Evolutionary conservation across 176 grass and related monocot species (phyloP), one percentile per base, ranked within the genome.

Genomic region (Lolium rigidum): DNA sequence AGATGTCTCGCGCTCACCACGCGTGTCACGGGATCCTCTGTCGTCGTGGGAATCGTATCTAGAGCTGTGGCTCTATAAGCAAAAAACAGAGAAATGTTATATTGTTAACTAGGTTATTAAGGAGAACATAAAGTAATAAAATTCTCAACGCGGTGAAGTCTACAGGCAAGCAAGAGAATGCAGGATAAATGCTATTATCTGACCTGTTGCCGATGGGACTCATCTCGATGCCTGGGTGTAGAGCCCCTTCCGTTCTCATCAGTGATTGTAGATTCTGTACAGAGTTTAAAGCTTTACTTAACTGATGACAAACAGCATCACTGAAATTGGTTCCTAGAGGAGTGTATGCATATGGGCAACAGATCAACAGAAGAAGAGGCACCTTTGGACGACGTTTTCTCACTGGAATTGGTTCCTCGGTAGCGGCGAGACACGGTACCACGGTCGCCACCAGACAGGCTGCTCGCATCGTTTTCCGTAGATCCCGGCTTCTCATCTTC

Each of bases 401-500:
- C 87, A 22, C 90, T 89, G 4, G 86, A 86, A 84, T 55, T 85
- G 48, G 61, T 76, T 86, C 83, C 88, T 76, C 97, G 90, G 26
- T 98, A 98, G 26, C 64, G 88, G 0, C 97, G 90, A 43, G 86
- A 83, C 22, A 84, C 59, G 58, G 44, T 83, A 55, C 84, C 65
- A 35, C 58, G 83, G 43, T 74, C 48, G 8, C 44, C 79, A 56
- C 48, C 26, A 8, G 79, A 72, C 39, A 86, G 74, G 60, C 65
- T 76, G 12, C 35, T 63, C 50, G 0, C 21, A 62, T 94, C 97
- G 52, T 57, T 89, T 77, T 86, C 92, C 1, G 44, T 22, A 14
- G 84, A 68, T 22, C 50, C 85, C 25, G 52, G 44, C 22, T 89
- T 94, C 65, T 95, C 97, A 47, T 98, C 94, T 86, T 98, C 97